Base-by-base conservation (phyloP, 805 yeast species). In the Nakazawaea pomicola region DNA sequence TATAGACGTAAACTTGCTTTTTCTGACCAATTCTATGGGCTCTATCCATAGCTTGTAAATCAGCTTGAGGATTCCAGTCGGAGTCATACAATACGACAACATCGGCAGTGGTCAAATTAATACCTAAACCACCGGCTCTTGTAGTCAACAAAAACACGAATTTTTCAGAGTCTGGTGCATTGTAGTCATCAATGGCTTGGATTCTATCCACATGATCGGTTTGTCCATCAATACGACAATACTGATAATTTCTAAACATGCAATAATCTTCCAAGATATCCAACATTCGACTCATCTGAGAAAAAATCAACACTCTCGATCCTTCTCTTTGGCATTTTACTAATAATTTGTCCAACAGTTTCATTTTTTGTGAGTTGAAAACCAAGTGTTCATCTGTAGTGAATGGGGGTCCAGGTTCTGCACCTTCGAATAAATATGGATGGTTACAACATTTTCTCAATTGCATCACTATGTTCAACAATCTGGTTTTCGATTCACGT, bases 11-110 rank as follows among this genome's bases (percentile, higher is more conserved):
- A 21, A 84, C 95, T 57, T 84, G 95, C 50, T 83, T 84, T 33
- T 82, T 84, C 58, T 84, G 95, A 6, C 95, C 95, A 55, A 84
- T 84, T 69, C 95, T 74, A 60, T 84, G 95, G 0, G 93, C 93
- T 65, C 95, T 73, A 57, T 84, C 95, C 93, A 84, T 84, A 1
- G 91, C 91, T 60, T 84, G 95, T 49, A 84, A 70, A 68, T 84
- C 95, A 4, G 91, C 93, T 55, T 84, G 95, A 1, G 95, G 95
- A 50, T 84, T 84, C 95, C 95, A 84, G 58, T 84, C 95, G 3
- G 89, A 80, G 61, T 84, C 95, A 55, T 68, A 84, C 33, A 84
- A 60, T 3, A 84, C 74, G 35, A 84, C 95, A 47, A 80, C 68
- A 58, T 84, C 90, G 1, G 93, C 93, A n/a, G 80, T 65, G 4